Evolutionary conservation across 805 yeast species (phyloP).

Genomic region (Nakazawaea pomicola): DNA sequence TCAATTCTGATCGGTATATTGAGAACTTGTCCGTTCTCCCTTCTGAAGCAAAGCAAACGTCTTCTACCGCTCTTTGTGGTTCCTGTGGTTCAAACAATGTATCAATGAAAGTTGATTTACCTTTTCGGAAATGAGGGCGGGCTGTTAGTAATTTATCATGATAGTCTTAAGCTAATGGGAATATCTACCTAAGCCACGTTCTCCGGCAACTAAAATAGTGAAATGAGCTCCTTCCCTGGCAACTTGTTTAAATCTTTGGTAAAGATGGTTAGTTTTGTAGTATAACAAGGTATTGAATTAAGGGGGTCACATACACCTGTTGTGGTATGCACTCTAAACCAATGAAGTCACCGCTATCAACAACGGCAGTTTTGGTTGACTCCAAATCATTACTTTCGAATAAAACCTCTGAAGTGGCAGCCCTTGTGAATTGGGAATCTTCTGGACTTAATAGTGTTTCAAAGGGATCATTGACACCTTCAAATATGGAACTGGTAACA

Average conservation of each 20-base stretch:
- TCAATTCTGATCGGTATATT: slow-evolving; percentile 42
- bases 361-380: neutral
- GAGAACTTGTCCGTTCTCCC: slow-evolving; percentile 28
- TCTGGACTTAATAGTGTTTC: too few species aligned
- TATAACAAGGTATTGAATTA: too few species aligned
- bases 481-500: too few species aligned
- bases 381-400: neutral
- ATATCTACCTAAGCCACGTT: slow-evolving; percentile 72
- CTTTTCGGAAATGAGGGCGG: too few species aligned
- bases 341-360: neutral
- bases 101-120: slow-evolving; percentile 76
- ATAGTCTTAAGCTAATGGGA: neutral
- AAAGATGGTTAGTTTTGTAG: neutral
- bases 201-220: slow-evolving; percentile 85
- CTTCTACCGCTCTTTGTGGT: too few species aligned
- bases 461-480: too few species aligned
- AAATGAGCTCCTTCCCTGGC: slow-evolving; percentile 70
- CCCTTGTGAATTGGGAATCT: too few species aligned
- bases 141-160: slow-evolving; percentile 3
- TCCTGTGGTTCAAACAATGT: slow-evolving; percentile 67
- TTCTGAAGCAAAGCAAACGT: too few species aligned
- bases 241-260: slow-evolving; percentile 60
- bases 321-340: neutral
- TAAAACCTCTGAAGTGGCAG: neutral
- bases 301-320: slow-evolving; percentile 1